phyloP scores from a whole-genome alignment of 2,329 filamentous ascomycete species.

The Cercospora citrullina region DNA sequence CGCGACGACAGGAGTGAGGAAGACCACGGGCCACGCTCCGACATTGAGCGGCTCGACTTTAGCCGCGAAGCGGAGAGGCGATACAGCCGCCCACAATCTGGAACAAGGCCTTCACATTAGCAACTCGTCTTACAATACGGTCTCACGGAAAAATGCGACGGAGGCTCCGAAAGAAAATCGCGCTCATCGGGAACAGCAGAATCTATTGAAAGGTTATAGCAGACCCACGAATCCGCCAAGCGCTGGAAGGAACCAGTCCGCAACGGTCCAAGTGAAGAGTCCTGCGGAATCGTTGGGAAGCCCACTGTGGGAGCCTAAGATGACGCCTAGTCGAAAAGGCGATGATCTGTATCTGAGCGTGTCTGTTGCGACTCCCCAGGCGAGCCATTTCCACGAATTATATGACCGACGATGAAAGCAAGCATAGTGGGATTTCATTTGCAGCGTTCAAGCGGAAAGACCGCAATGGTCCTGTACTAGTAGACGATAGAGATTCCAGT shows the following conservation, averaged over 20 bases:
- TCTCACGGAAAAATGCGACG: conserved; percentile 16
- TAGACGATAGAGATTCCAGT: conserved; percentile 2
- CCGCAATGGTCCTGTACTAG: neutral
- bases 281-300: conserved; percentile 29
- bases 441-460: conserved; percentile 22
- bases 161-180: neutral
- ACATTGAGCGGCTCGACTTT: conserved; percentile 36
- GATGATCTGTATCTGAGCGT: conserved; percentile 61
- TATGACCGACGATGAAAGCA: conserved; percentile 11
- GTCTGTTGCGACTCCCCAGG: conserved; percentile 31
- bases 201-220: conserved; percentile 37
- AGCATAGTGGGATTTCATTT: conserved; percentile 11
- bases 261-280: conserved; percentile 24
- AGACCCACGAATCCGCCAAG: conserved; percentile 20
- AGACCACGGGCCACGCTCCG: conserved; percentile 18
- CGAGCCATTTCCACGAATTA: conserved; percentile 17
- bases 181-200: conserved; percentile 22
- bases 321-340: conserved; percentile 67
- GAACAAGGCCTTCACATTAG: conserved; percentile 40
- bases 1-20: conserved; percentile 20
- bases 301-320: conserved; percentile 62
- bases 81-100: conserved; percentile 39
- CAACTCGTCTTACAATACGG: conserved; percentile 19
- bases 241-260: conserved; percentile 15
- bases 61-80: conserved; percentile 41